Evolutionary conservation across 192 early-diverging fungal genomes (phyloP).

Genomic region (Chytriomyces sp.): DNA sequence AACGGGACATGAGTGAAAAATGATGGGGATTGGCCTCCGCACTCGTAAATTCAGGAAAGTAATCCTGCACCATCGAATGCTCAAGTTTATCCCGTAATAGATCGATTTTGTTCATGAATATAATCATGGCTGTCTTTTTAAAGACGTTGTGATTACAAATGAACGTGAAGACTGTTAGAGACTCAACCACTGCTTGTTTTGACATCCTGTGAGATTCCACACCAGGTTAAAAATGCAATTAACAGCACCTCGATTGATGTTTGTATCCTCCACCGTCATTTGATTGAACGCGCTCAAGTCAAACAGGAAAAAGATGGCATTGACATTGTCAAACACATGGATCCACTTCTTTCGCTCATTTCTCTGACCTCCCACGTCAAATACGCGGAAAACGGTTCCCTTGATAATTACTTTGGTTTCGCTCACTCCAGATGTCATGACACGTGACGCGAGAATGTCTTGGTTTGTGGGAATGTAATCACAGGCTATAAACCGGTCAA

Average conservation of each 20-base stretch:
- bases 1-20: neutral
- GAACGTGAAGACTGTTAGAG: constrained; percentile 86
- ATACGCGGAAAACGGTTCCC: constrained; percentile 60
- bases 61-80: constrained; percentile 73
- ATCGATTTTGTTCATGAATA: constrained; percentile 95
- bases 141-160: constrained; percentile 94
- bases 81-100: constrained; percentile 81
- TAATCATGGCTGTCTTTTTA: constrained; percentile 84
- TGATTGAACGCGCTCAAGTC: constrained; percentile 94
- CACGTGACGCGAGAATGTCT: constrained; percentile 17
- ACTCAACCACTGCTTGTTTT: constrained; percentile 71
- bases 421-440: constrained; percentile 18
- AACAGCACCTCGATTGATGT: constrained; percentile 5
- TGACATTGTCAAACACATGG: constrained; percentile 84
- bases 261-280: constrained; percentile 77
- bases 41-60: constrained; percentile 80
- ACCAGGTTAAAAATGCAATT: constrained; percentile 1
- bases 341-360: constrained; percentile 89
- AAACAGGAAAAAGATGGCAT: constrained; percentile 92
- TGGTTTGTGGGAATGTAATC: constrained; percentile 19
- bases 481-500: constrained; percentile 1
- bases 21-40: neutral
- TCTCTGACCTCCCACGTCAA: constrained; percentile 85
- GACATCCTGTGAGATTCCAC: neutral
- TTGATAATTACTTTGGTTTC: constrained; percentile 22